phyloP scores from a whole-genome alignment of 116 monocot species.

The Phalaenopsis hybrid region DNA sequence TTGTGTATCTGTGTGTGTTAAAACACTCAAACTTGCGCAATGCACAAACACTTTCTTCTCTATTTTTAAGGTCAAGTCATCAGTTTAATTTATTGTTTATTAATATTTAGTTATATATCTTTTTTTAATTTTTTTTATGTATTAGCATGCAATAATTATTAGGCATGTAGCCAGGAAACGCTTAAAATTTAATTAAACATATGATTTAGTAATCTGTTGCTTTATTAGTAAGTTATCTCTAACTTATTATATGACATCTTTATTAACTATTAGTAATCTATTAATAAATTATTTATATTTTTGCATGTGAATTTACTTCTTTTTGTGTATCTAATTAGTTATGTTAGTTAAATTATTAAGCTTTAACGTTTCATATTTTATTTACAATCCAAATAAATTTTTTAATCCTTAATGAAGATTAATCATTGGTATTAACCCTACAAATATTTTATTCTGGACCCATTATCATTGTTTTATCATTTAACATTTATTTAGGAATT shows the following conservation, averaged over 20 bases:
- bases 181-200: background rate
- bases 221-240: background rate
- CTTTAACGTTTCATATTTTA: background rate
- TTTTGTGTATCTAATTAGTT: background rate
- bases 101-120: too few relatives aligned
- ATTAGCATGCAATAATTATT: too few relatives aligned
- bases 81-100: too few relatives aligned
- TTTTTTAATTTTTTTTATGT: too few relatives aligned
- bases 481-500: background rate
- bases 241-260: background rate
- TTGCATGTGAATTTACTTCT: too few relatives aligned
- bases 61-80: too few relatives aligned
- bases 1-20: too few relatives aligned
- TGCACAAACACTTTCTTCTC: too few relatives aligned
- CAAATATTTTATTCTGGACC: background rate
- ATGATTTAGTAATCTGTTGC: background rate
- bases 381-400: background rate
- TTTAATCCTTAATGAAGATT: background rate
- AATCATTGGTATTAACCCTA: background rate
- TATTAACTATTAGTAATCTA: background rate
- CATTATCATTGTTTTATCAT: background rate
- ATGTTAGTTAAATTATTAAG: background rate
- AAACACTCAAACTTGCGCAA: too few relatives aligned
- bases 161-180: too few relatives aligned
- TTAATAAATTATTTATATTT: background rate